phyloP scores from a whole-genome alignment of 2,329 filamentous ascomycete species.

The Cryphonectria japonica region DNA sequence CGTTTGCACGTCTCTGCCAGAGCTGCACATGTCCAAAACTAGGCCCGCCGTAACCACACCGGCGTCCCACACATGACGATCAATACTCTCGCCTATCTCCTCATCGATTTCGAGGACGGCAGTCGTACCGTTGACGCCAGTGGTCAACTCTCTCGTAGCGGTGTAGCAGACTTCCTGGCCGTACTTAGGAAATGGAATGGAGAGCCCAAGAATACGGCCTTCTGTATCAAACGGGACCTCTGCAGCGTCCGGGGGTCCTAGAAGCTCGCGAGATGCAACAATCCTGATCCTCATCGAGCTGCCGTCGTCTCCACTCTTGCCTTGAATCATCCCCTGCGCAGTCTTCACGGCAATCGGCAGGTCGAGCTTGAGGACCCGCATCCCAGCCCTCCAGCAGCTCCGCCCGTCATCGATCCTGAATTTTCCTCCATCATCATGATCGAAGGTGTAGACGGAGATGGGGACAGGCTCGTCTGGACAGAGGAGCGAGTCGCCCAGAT shows the following conservation, averaged over 20 bases:
- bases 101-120: slow-evolving; percentile 47
- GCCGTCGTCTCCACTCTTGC: neutral
- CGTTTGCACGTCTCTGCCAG: neutral
- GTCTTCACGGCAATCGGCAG: slow-evolving; percentile 33
- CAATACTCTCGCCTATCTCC: slow-evolving; percentile 63
- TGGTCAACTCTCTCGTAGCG: slow-evolving; percentile 39
- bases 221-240: slow-evolving; percentile 33
- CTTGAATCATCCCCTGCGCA: neutral
- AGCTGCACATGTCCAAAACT: slow-evolving; percentile 21
- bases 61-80: slow-evolving; percentile 63
- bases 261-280: slow-evolving; percentile 26
- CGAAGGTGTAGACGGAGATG: slow-evolving; percentile 38
- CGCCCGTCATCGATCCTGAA: slow-evolving; percentile 3
- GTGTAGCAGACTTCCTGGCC: slow-evolving; percentile 30
- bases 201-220: slow-evolving; percentile 51
- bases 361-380: slow-evolving; percentile 43
- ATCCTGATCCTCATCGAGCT: slow-evolving; percentile 34
- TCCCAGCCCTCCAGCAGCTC: slow-evolving; percentile 38
- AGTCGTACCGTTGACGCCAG: slow-evolving; percentile 37
- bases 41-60: slow-evolving; percentile 52
- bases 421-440: neutral
- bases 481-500: slow-evolving; percentile 60
- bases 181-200: slow-evolving; percentile 38
- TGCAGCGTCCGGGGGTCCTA: slow-evolving; percentile 30
- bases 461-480: slow-evolving; percentile 49